A percentile compares a stretch with the other conserved stretches of the same genome.
Evolutionary conservation across 768 basidiomycete genomes (phyloP).

Genomic region (Lentinula raphanica): DNA sequence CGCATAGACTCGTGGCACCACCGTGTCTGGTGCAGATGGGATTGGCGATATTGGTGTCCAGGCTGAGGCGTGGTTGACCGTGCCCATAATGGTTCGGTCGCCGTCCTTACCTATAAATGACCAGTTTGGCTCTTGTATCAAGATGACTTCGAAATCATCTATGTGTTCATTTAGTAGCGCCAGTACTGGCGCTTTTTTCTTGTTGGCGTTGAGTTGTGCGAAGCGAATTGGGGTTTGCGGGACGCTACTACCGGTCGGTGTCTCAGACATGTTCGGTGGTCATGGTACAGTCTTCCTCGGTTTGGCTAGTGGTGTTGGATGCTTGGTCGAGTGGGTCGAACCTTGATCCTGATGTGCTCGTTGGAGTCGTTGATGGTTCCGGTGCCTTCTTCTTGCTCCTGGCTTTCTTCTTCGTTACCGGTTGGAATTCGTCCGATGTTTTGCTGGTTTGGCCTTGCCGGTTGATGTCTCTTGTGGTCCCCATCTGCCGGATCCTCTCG

Average conservation of each 20-base stretch:
- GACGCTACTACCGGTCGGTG: too few relatives aligned
- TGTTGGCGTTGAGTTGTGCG: slow-evolving; percentile 9
- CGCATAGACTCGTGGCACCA: slow-evolving; percentile 14
- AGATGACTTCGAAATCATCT: too few relatives aligned
- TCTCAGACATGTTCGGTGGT: too few relatives aligned
- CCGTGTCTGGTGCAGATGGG: neutral
- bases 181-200: slow-evolving; percentile 8
- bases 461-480: neutral
- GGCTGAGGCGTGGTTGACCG: too few relatives aligned
- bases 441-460: neutral
- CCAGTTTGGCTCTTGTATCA: slow-evolving; percentile 23
- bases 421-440: too few relatives aligned
- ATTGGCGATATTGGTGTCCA: slow-evolving; percentile 14
- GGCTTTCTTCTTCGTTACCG: too few relatives aligned
- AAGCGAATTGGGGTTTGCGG: slow-evolving; percentile 5
- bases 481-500: neutral
- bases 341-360: too few relatives aligned
- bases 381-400: too few relatives aligned
- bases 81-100: slow-evolving; percentile 7
- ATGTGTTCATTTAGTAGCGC: slow-evolving; percentile 12
- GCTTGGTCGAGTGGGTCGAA: too few relatives aligned
- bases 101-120: slow-evolving; percentile 11
- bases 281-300: too few relatives aligned
- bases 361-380: too few relatives aligned
- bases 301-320: too few relatives aligned